phyloP scores from a whole-genome alignment of 2,329 filamentous ascomycete genomes.

The Diaporthe eres region DNA sequence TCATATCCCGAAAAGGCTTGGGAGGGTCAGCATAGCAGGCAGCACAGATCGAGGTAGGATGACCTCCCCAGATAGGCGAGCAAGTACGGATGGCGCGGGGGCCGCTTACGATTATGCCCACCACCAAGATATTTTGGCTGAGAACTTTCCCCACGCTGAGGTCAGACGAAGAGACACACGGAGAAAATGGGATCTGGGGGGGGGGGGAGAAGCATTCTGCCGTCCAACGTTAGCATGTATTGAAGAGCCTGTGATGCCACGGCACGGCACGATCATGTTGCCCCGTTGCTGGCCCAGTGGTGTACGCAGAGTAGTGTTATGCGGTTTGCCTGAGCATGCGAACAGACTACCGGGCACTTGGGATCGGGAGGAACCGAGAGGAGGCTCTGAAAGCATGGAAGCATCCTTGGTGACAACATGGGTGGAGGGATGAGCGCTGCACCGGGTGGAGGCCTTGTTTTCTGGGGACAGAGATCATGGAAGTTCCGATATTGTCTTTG shows the following conservation, averaged over 20 bases:
- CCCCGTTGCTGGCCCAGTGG: neutral
- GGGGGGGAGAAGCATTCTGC: neutral
- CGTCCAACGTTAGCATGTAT: neutral
- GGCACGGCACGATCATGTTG: neutral
- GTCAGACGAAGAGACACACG: neutral
- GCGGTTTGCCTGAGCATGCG: neutral
- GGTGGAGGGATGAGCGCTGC: constrained; percentile 19
- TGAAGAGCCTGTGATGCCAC: neutral
- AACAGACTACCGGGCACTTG: neutral
- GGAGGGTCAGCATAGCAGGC: neutral
- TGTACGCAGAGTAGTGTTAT: neutral
- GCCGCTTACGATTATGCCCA: no score
- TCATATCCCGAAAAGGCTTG: neutral
- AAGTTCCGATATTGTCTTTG: constrained; percentile 8
- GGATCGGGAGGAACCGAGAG: constrained; percentile 10
- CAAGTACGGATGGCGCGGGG: neutral
- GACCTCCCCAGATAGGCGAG: neutral
- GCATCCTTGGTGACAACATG: neutral
- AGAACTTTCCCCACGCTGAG: neutral
- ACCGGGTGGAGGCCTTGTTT: constrained; percentile 9
- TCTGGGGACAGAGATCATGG: constrained; percentile 19
- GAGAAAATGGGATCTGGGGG: neutral
- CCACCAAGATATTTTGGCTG: neutral
- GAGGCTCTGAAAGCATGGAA: constrained; percentile 7
- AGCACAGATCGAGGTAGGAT: neutral